Conservation (phyloP, 805 yeast genomes). For the Metschnikowia kunwiensis region DNA sequence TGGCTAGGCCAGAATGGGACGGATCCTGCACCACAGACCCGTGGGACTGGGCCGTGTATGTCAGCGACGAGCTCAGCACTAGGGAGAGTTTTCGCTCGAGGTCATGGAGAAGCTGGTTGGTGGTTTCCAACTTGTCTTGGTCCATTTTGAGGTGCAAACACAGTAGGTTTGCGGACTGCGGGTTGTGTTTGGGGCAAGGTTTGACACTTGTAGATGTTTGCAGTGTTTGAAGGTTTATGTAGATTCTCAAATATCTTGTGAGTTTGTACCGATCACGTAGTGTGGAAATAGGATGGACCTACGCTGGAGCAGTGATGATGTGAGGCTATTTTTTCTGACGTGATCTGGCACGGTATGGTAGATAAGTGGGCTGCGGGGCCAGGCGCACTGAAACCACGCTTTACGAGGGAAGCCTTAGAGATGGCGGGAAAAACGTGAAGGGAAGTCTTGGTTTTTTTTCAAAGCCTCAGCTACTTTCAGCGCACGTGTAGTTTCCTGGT, state of each 20-base stretch:
- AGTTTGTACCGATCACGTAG: too few species aligned
- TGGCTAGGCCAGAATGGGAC: conserved; percentile 23
- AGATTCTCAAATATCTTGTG: too few species aligned
- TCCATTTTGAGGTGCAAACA: too few species aligned
- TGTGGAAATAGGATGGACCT: too few species aligned
- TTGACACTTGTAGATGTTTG: too few species aligned
- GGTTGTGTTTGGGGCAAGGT: too few species aligned
- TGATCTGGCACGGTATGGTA: conserved; percentile 8
- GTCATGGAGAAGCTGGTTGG: conserved; percentile 29
- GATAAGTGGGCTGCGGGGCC: conserved; percentile 7
- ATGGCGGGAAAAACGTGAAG: neutral
- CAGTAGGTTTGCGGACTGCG: too few species aligned
- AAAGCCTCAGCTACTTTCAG: neutral
- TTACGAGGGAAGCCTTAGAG: neutral
- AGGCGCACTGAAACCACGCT: neutral
- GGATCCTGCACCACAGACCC: conserved; percentile 22
- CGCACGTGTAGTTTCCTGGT: too few species aligned
- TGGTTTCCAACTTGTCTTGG: conserved; percentile 22
- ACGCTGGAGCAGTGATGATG: too few species aligned
- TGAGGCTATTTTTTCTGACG: conserved; percentile 4
- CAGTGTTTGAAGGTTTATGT: too few species aligned
- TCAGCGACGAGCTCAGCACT: conserved; percentile 29
- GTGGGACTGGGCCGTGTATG: conserved; percentile 23
- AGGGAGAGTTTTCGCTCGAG: conserved; percentile 35
- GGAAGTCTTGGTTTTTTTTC: neutral